Percentiles rank a stretch among this genome's conserved stretches.
phyloP scores from a whole-genome alignment of 164 flowering plant species.

The Saururus chinensis region DNA sequence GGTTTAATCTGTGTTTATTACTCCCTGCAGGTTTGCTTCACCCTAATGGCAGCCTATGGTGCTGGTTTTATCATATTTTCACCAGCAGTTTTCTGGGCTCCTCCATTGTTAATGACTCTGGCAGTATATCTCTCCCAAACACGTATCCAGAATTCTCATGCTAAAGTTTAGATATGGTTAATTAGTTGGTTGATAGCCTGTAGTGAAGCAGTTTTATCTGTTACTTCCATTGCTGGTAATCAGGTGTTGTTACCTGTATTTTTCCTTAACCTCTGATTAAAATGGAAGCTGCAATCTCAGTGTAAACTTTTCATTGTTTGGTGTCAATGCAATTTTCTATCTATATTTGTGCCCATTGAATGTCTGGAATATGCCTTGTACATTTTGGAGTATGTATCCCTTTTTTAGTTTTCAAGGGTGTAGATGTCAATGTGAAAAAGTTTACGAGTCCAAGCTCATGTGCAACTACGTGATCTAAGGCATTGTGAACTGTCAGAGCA shows the following conservation, averaged over 20 bases:
- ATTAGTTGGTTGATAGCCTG: background rate
- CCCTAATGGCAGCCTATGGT: constrained; percentile 9
- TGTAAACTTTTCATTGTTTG: too few species aligned
- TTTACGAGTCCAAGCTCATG: too few species aligned
- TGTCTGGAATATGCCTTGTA: too few species aligned
- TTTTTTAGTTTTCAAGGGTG: too few species aligned
- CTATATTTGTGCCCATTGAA: too few species aligned
- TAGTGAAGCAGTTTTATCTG: background rate
- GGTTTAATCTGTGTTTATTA: background rate
- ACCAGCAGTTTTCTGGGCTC: constrained; percentile 5
- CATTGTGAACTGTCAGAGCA: too few species aligned
- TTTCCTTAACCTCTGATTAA: too few species aligned
- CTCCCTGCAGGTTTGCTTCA: constrained; percentile 9
- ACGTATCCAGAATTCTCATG: background rate
- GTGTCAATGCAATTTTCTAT: too few species aligned
- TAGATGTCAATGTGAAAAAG: too few species aligned
- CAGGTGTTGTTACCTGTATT: background rate
- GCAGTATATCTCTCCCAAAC: constrained; percentile 3
- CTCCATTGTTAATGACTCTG: constrained; percentile 1
- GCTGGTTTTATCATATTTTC: constrained; percentile 1
- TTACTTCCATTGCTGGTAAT: background rate
- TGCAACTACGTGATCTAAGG: too few species aligned
- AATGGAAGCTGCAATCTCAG: too few species aligned
- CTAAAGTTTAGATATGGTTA: background rate
- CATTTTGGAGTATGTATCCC: too few species aligned